These are phyloP conservation scores for Fusarium sp. DNA, from an alignment of 2,329 filamentous ascomycete species.

Conservation along the genomic window DNA sequence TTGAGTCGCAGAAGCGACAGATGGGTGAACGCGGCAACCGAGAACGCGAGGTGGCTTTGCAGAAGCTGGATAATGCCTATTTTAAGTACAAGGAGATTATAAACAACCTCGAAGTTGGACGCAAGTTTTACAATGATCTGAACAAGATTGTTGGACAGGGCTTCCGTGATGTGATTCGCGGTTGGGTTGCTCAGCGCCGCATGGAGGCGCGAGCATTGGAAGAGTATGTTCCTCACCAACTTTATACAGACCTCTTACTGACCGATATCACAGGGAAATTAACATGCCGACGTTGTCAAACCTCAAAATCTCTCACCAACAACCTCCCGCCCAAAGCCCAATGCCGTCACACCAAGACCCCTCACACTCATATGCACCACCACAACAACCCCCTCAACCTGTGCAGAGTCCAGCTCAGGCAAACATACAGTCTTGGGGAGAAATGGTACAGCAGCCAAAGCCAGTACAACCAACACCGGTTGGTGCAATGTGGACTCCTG, in stretches of 20 bases:
- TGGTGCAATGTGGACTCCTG: constrained; percentile 73
- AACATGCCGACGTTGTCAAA: constrained; percentile 62
- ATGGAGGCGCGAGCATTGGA: constrained; percentile 84
- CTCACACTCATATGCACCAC: constrained; percentile 20
- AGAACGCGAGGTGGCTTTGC: constrained; percentile 86
- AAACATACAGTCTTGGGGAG: constrained; percentile 68
- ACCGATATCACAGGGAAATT: constrained; percentile 53
- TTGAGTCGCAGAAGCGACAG: constrained; percentile 75
- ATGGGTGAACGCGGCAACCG: constrained; percentile 69
- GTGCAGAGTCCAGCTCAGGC: constrained; percentile 53
- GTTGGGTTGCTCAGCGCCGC: constrained; percentile 82
- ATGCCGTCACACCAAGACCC: constrained; percentile 24
- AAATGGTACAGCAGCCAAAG: constrained; percentile 64
- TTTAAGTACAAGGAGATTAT: constrained; percentile 97
- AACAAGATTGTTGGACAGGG: constrained; percentile 81
- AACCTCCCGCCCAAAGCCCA: constrained; percentile 35
- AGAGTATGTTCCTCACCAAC: constrained; percentile 61
- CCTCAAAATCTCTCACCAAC: constrained; percentile 51
- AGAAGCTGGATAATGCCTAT: constrained; percentile 89
- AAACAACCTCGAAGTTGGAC: constrained; percentile 86
- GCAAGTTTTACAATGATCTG: constrained; percentile 97
- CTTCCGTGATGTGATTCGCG: constrained; percentile 81
- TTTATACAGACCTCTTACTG: background rate
- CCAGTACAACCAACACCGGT: constrained; percentile 56
- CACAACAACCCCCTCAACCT: constrained; percentile 33